Conservation (phyloP, 352 stramenopile species). For the Globisporangium parvum region DNA sequence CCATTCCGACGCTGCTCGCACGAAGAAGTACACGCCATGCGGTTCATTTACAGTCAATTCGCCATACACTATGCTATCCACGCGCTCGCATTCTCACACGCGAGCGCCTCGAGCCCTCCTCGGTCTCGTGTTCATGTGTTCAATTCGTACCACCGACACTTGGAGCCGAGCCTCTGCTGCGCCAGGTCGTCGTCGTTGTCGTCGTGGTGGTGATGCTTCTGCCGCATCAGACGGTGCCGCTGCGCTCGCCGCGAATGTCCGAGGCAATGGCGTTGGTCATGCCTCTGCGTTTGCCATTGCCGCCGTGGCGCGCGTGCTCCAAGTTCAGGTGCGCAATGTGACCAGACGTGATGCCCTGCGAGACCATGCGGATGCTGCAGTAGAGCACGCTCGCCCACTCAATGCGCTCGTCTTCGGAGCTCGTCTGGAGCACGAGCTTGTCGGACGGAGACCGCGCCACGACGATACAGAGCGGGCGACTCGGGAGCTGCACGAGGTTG, state of each 20-base stretch:
- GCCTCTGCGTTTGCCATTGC: no score
- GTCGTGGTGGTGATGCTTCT: neutral
- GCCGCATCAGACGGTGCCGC: neutral
- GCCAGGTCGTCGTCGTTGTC: neutral
- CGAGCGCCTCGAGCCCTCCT: no score
- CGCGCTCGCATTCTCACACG: neutral
- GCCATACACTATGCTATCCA: no score
- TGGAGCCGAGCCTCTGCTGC: no score
- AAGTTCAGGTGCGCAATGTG: conserved; percentile 75
- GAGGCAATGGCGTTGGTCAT: neutral
- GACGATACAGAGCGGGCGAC: conserved; percentile 73
- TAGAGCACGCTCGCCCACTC: conserved; percentile 86
- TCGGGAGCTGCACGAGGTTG: conserved; percentile 70
- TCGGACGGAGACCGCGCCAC: conserved; percentile 78
- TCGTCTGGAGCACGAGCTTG: conserved; percentile 76
- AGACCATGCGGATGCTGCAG: conserved; percentile 85
- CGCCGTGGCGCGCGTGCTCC: conserved; percentile 22
- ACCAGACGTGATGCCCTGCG: conserved; percentile 75
- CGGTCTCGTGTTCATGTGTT: no score
- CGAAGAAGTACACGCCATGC: no score
- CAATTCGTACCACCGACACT: no score
- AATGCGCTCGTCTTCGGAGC: conserved; percentile 67
- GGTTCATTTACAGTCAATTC: no score
- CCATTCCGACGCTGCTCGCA: no score
- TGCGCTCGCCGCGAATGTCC: conserved; percentile 4